A percentile compares a stretch with the other conserved stretches of the same genome.
These are phyloP conservation scores for Tricholoma sp. DNA, from an alignment of 768 basidiomycete species.

Conservation along the genomic window DNA sequence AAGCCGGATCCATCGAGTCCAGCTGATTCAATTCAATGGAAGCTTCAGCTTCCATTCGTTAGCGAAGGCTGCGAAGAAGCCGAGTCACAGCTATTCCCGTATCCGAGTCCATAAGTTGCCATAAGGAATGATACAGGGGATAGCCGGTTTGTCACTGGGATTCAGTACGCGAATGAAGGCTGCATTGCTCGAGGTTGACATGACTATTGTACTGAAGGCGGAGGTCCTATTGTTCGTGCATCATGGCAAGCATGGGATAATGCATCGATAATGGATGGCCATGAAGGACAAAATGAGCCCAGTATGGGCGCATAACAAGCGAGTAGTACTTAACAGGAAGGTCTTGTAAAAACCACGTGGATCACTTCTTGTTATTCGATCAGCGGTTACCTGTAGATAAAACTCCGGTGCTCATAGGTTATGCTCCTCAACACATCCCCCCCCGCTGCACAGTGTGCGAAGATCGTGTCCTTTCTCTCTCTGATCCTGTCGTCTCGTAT, in stretches of 20 bases:
- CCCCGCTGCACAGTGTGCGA: not conserved
- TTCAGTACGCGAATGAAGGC: too few relatives aligned
- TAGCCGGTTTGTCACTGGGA: too few relatives aligned
- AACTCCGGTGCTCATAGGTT: slow-evolving; percentile 6
- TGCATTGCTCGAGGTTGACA: not conserved
- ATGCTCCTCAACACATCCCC: slow-evolving; percentile 6
- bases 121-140: too few relatives aligned
- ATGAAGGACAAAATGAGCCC: slow-evolving; percentile 23
- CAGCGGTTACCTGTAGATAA: slow-evolving; percentile 11
- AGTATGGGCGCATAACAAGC: slow-evolving; percentile 15
- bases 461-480: not conserved
- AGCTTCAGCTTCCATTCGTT: too few relatives aligned
- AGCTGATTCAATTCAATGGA: too few relatives aligned
- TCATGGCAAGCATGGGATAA: not conserved
- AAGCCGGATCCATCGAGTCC: too few relatives aligned
- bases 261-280: too few relatives aligned
- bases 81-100: too few relatives aligned
- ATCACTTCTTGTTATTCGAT: slow-evolving; percentile 22
- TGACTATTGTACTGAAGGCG: slow-evolving; percentile 7
- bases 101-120: too few relatives aligned
- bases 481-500: not conserved
- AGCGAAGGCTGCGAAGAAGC: too few relatives aligned
- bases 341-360: slow-evolving; percentile 26
- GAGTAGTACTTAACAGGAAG: slow-evolving; percentile 20
- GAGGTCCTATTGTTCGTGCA: slow-evolving; percentile 8